Base-by-base conservation (phyloP, 208 protist species). In the Leishmania major region DNA sequence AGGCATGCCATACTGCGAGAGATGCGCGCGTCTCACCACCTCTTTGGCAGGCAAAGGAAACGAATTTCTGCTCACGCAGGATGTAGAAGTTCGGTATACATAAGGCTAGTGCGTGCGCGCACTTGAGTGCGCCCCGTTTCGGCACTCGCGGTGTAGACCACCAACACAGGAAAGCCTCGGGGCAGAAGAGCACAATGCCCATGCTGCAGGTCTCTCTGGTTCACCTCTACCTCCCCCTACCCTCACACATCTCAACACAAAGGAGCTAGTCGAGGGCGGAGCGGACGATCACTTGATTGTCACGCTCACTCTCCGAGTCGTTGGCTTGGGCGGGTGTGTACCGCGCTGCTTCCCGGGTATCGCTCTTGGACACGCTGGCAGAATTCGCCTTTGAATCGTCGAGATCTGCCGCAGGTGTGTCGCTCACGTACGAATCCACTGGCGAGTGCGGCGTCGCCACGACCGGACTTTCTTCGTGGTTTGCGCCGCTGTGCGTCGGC, bases 221-320 rank as follows among this genome's bases (percentile, higher is more conserved):
- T 22, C 28, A 31, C 25, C 22, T 51, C 69, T 43, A 51, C 40
- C 19, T 49, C 28, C 69, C 28, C 69, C 28, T 43, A 51, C 11
- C 19, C 40, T 6, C 40, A 17, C 43, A 28, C 7, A 53, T 8
- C 11, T 31, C 3, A 67, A 13, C 40, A n/a, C n/a, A 22, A 28
- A 43, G 1, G 45, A 31, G 47, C 74, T 82, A 93, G 62, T 97
- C 93, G 17, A 97, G 57, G n/a, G 92, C 89, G 5, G 94, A 85
- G 49, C 93, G 86, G 6, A 91, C 91, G 31, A 95, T 88, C 40
- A 92, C 89, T 49, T 90, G 85, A 76, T 97, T 97, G 40, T 92
- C 90, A 4, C 89, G 84, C 71, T 95, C 93, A 71, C 89, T 94
- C 80, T 97, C 92, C 37, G 93, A 85, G 83, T 97, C 92, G 82